Evolutionary conservation across 495 filamentous ascomycete species (phyloP), one percentile per base, ranked within the genome.

Genomic region (Neurospora sp.): DNA sequence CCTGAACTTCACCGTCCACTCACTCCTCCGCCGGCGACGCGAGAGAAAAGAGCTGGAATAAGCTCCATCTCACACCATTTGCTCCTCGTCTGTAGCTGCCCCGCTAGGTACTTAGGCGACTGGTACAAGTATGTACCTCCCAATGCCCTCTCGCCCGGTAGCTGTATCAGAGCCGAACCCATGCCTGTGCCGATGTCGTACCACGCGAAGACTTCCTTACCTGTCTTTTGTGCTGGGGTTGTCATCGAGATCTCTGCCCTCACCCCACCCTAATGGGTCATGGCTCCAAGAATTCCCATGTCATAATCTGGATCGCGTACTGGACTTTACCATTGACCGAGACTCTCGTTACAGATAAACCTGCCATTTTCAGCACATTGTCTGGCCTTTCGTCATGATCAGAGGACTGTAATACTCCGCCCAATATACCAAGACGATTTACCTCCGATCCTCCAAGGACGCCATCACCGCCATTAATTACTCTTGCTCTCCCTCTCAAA

Each of bases 191-290:
- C 78, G 73, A 74, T 74, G 74, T 71, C 70, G 79, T 80, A 71
- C 78, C 73, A 79, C 78, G 41, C 70, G 68, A 73, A 70, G 46
- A 68, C 72, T 73, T 69, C 72, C 42, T 73, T 71, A 71, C 72
- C 65, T 72, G 72, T 69, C 73, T 73, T 77, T 69, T 73, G 53
- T 35, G 53, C 53, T 35, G 27, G 61, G 75, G 74, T 79, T 79
- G 78, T 79, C 80, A 81, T 81, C 78, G 76, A 78, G 77, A 80
- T 77, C 78, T 75, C 68, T 73, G 61, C 75, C 72, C 37, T 73
- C 75, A 75, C 78, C 76, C 79, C 78, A 73, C 75, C 65, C 71
- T 35, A 74, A 76, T 70, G 72, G 68, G 70, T 74, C 73, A 73
- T 72, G 61, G 73, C 73, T 74, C 73, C 74, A 73, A 77, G 75